Conservation (phyloP, 805 yeast genomes). For the Yarrowia sp. region DNA sequence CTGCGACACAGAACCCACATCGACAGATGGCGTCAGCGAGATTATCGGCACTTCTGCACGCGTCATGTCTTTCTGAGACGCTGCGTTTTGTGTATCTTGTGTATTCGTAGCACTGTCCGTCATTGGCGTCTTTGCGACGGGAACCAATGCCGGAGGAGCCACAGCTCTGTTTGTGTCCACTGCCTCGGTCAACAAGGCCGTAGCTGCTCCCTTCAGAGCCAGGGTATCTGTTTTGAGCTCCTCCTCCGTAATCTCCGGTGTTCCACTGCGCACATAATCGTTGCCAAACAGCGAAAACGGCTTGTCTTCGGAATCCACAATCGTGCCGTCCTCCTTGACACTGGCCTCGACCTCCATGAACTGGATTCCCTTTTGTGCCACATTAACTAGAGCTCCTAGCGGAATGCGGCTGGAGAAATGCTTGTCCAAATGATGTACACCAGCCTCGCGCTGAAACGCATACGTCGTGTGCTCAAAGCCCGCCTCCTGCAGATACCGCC, state of each 20-base stretch:
- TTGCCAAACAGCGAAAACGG: slow-evolving; percentile 28
- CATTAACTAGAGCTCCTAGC: slow-evolving; percentile 74
- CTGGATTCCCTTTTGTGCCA: slow-evolving; percentile 82
- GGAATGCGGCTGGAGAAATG: slow-evolving; percentile 53
- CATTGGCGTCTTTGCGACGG: too few species aligned
- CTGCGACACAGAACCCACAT: not conserved
- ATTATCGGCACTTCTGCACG: slow-evolving; percentile 5
- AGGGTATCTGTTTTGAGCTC: too few species aligned
- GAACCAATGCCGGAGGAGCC: too few species aligned
- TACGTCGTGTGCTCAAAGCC: slow-evolving; percentile 66
- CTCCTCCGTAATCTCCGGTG: slow-evolving; percentile 5
- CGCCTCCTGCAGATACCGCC: slow-evolving; percentile 86
- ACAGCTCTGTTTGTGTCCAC: too few species aligned
- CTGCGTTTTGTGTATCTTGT: not conserved
- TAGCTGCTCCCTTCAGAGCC: not conserved
- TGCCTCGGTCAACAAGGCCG: too few species aligned
- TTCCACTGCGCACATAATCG: slow-evolving; percentile 27
- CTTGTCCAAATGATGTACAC: slow-evolving; percentile 55
- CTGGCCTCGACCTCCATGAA: slow-evolving; percentile 67
- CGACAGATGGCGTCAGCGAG: not conserved
- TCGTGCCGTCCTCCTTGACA: slow-evolving; percentile 41
- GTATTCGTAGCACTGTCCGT: not conserved
- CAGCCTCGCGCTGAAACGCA: slow-evolving; percentile 74
- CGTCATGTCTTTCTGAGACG: slow-evolving; percentile 3
- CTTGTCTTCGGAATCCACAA: slow-evolving; percentile 33